These are phyloP conservation scores for Leishmania aethiopica DNA, from an alignment of 208 protist species.

Conservation along the genomic window DNA sequence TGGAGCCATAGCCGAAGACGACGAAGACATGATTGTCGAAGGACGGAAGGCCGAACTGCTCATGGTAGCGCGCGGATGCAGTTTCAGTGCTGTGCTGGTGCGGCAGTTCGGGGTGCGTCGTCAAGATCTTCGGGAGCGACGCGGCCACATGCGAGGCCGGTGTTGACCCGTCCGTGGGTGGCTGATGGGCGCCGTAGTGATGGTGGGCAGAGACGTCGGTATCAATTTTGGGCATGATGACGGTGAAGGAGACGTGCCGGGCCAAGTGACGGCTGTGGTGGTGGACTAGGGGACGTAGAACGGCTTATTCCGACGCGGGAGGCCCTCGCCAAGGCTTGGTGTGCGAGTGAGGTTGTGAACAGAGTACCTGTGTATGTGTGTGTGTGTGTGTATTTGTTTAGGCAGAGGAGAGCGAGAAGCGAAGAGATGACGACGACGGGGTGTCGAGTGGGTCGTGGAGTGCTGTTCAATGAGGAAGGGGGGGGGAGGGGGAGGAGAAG, in stretches of 20 bases:
- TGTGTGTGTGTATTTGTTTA: neutral
- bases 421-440: neutral
- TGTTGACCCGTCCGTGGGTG: neutral
- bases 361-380: neutral
- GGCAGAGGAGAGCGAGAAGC: neutral
- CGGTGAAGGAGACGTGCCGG: neutral
- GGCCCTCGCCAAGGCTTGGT: neutral
- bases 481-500: neutral
- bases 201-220: neutral
- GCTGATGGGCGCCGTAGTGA: neutral
- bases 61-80: conserved; percentile 27
- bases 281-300: neutral
- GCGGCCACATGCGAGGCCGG: neutral
- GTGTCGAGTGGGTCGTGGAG: too few species aligned
- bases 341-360: neutral
- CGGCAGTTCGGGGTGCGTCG: conserved; percentile 28
- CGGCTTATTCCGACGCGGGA: neutral
- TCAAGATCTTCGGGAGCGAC: neutral
- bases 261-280: neutral
- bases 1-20: conserved; percentile 86
- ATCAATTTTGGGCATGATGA: neutral
- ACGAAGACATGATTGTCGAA: conserved; percentile 60
- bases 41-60: conserved; percentile 42
- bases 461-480: too few species aligned
- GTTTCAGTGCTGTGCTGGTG: conserved; percentile 26